These are phyloP conservation scores for Diutina neorugosa DNA, from an alignment of 1,139 yeast genomes.

Conservation along the genomic window DNA sequence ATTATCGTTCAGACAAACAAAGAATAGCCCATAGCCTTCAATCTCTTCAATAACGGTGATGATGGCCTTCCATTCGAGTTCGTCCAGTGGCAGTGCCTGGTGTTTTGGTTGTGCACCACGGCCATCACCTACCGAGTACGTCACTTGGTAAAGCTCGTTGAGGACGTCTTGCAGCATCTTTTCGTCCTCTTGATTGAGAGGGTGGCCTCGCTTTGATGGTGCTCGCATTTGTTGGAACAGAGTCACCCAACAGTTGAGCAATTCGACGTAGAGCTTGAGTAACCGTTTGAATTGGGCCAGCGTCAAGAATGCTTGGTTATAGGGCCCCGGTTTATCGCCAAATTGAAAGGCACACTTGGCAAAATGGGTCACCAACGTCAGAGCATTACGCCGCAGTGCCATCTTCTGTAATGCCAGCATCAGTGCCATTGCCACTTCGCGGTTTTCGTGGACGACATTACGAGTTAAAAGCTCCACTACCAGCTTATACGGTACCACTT, in stretches of 20 bases:
- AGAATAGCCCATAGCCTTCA: conserved; percentile 91
- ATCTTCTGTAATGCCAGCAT: conserved; percentile 49
- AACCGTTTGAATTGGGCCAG: conserved; percentile 47
- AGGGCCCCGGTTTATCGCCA: conserved; percentile 47
- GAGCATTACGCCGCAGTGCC: conserved; percentile 62
- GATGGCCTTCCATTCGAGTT: conserved; percentile 64
- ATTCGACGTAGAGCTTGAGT: conserved; percentile 62
- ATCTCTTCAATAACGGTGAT: conserved; percentile 84
- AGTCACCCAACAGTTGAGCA: conserved; percentile 71
- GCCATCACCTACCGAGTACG: conserved; percentile 25
- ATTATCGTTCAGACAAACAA: conserved; percentile 80
- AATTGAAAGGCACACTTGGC: conserved; percentile 74
- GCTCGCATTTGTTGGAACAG: conserved; percentile 25
- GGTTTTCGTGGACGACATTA: conserved; percentile 60
- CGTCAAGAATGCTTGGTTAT: conserved; percentile 43
- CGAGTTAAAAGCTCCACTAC: conserved; percentile 65
- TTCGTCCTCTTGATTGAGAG: conserved; percentile 14
- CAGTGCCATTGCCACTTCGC: conserved; percentile 50
- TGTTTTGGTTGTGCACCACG: conserved; percentile 8
- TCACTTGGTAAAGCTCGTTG: conserved; percentile 33
- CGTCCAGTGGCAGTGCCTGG: conserved; percentile 34
- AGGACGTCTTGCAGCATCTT: conserved; percentile 29
- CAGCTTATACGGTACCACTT: conserved; percentile 37
- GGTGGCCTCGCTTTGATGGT: background rate
- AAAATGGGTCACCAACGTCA: conserved; percentile 57